Evolutionary conservation across 305 asterid genomes (phyloP).

Genomic region (Solanum hybrid): DNA sequence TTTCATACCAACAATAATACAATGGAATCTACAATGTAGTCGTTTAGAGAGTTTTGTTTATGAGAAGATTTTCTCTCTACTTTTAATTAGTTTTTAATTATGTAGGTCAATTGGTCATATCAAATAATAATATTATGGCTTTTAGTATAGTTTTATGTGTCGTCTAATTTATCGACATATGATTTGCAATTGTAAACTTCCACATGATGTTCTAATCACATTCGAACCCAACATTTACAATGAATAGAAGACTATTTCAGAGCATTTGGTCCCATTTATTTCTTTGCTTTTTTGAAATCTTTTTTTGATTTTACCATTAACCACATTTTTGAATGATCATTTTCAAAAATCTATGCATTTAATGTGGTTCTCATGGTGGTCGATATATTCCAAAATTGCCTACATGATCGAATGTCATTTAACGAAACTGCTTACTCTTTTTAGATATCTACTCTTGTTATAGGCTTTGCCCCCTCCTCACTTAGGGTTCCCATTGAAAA

Average conservation of each 20-base stretch:
- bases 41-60: too few relatives aligned
- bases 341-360: conserved; percentile 1
- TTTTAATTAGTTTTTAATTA: too few relatives aligned
- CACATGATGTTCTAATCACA: too few relatives aligned
- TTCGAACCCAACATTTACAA: background rate
- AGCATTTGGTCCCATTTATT: background rate
- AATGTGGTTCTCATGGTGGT: background rate
- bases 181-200: too few relatives aligned
- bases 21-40: too few relatives aligned
- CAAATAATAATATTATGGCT: too few relatives aligned
- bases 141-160: too few relatives aligned
- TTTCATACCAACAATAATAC: too few relatives aligned
- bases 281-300: background rate
- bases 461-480: background rate
- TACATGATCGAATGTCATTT: background rate
- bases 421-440: background rate
- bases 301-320: background rate
- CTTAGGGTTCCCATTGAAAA: background rate
- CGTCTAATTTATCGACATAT: too few relatives aligned
- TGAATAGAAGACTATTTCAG: background rate
- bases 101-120: too few relatives aligned
- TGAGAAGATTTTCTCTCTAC: too few relatives aligned
- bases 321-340: background rate
- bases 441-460: background rate
- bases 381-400: background rate